Percentiles rank a stretch among this genome's conserved stretches.
phyloP scores from a whole-genome alignment of 306 rosid species.

The Sesbania bispinosa region DNA sequence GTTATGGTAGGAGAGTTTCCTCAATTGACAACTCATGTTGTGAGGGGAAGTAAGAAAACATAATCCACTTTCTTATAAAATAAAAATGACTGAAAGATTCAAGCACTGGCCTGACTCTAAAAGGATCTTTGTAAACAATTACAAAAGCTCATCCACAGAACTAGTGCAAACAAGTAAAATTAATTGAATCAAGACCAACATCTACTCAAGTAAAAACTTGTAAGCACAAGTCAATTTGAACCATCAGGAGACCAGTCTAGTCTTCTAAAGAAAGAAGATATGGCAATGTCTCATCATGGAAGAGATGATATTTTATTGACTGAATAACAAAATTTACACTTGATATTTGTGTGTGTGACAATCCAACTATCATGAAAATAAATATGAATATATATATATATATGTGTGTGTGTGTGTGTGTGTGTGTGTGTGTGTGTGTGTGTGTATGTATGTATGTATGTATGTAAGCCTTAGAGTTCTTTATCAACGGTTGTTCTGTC shows the following conservation, averaged over 20 bases:
- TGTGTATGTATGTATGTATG: too few relatives aligned
- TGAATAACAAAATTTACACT: slow-evolving; percentile 36
- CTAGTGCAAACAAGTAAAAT: background rate
- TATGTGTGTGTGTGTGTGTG: too few relatives aligned
- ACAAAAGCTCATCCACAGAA: slow-evolving; percentile 16
- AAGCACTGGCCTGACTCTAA: background rate
- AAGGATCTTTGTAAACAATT: background rate
- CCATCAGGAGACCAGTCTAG: slow-evolving; percentile 98
- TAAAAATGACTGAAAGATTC: slow-evolving; percentile 1
- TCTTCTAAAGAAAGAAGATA: slow-evolving; percentile 96
- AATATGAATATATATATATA: slow-evolving; percentile 4
- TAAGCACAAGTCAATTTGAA: slow-evolving; percentile 80
- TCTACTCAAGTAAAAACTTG: slow-evolving; percentile 53
- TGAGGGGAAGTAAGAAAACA: slow-evolving; percentile 14
- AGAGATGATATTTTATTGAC: slow-evolving; percentile 70
- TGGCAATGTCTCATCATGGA: slow-evolving; percentile 87
- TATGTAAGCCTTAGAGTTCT: slow-evolving; percentile 71
- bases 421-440: too few relatives aligned
- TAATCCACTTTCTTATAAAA: slow-evolving; percentile 15
- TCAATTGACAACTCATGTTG: slow-evolving; percentile 7
- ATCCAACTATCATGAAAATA: background rate
- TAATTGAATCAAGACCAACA: background rate
- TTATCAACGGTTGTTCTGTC: slow-evolving; percentile 56
- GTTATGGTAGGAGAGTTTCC: background rate
- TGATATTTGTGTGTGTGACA: slow-evolving; percentile 20